Conservation (phyloP, 306 rosid species). For the Crataegus laevigata region DNA sequence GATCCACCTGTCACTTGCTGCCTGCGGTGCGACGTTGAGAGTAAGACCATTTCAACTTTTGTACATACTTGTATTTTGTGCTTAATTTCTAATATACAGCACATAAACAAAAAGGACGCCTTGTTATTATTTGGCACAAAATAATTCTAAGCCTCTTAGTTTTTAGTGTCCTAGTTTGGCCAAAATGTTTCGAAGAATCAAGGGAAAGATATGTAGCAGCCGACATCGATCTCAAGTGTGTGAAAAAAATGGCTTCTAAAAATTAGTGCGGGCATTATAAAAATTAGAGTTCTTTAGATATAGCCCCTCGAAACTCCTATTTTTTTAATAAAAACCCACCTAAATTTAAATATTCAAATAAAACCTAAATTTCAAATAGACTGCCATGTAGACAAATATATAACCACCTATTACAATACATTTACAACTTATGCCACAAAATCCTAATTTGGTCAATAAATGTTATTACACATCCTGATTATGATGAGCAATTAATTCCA, state of each 20-base stretch:
- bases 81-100: background rate
- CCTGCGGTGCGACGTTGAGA: conserved; percentile 6
- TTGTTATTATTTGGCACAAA: background rate
- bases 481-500: too few relatives aligned
- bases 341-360: too few relatives aligned
- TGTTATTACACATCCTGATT: too few relatives aligned
- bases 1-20: background rate
- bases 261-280: background rate
- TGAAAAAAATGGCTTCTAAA: background rate
- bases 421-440: too few relatives aligned
- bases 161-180: background rate
- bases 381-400: too few relatives aligned
- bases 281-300: too few relatives aligned
- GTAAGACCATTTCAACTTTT: background rate
- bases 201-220: background rate
- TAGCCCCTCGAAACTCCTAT: too few relatives aligned
- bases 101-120: background rate
- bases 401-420: too few relatives aligned
- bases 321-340: too few relatives aligned
- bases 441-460: too few relatives aligned
- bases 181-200: background rate
- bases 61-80: background rate
- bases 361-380: too few relatives aligned
- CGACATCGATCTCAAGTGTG: background rate
- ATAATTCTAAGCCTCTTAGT: background rate